Conservation (phyloP, 306 rosid genomes). For the Rosa rugosa region DNA sequence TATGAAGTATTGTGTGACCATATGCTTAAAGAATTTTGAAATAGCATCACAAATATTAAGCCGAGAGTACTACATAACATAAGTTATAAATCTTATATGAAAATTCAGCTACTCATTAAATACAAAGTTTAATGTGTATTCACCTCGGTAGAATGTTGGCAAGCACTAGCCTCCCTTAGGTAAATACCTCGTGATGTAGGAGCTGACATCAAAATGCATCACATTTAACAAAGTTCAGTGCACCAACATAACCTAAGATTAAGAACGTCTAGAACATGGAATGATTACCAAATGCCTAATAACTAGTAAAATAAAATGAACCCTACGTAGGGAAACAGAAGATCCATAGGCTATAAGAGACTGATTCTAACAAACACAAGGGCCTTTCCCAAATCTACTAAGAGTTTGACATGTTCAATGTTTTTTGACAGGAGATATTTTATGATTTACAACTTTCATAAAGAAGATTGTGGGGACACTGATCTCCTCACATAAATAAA, state of each 20-base stretch:
- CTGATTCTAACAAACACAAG: background rate
- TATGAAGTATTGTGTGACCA: background rate
- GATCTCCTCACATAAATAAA: background rate
- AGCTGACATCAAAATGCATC: slow-evolving; percentile 51
- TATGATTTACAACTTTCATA: background rate
- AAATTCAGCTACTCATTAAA: slow-evolving; percentile 30
- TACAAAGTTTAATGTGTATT: slow-evolving; percentile 1
- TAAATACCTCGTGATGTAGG: slow-evolving; percentile 87
- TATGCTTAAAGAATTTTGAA: background rate
- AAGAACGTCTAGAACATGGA: background rate
- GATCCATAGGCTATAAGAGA: background rate
- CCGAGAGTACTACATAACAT: background rate
- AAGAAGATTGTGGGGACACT: background rate
- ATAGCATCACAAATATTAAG: background rate
- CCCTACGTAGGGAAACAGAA: background rate
- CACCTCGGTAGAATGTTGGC: slow-evolving; percentile 78
- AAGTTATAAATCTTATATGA: background rate
- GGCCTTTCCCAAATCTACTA: background rate
- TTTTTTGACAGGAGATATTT: background rate
- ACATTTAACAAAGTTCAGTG: slow-evolving; percentile 11
- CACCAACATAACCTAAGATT: slow-evolving; percentile 3
- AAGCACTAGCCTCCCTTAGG: slow-evolving; percentile 84
- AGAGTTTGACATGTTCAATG: background rate
- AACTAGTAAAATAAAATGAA: background rate
- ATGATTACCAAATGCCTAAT: background rate